Conservation (phyloP, 768 basidiomycete genomes). For the Russula emetica region DNA sequence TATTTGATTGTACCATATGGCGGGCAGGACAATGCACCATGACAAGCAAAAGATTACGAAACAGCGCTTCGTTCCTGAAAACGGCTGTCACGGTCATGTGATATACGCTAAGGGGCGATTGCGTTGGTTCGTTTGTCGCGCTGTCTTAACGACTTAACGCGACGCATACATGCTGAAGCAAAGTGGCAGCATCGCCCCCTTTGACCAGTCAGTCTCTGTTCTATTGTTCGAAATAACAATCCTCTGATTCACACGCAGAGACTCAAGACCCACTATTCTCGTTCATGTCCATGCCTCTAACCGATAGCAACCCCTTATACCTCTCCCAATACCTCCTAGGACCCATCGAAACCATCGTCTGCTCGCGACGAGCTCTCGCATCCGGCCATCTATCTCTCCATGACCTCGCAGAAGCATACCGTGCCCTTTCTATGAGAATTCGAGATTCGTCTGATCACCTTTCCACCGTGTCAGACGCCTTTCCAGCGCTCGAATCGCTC, state of each 20-base stretch:
- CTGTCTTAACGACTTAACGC: not conserved
- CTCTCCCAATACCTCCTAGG: slow-evolving; percentile 13
- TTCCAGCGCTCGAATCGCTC: slow-evolving; percentile 13
- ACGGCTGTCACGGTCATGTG: slow-evolving; percentile 24
- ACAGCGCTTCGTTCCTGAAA: too few species aligned
- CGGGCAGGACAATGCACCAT: not conserved
- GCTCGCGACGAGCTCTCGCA: slow-evolving; percentile 2
- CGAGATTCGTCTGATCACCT: slow-evolving; percentile 4
- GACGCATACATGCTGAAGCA: not conserved
- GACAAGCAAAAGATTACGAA: too few species aligned
- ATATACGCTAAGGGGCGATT: not conserved
- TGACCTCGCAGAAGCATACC: slow-evolving; percentile 22
- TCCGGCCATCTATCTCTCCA: slow-evolving; percentile 15
- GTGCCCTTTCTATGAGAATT: slow-evolving; percentile 15
- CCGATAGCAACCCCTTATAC: slow-evolving; percentile 9
- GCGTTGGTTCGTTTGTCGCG: not conserved
- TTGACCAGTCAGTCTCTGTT: not conserved
- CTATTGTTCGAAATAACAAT: not conserved
- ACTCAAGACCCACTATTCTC: not conserved
- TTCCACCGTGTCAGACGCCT: not conserved
- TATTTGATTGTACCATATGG: not conserved
- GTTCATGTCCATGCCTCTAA: not conserved
- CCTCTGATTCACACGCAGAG: not conserved
- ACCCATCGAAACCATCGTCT: slow-evolving; percentile 21
- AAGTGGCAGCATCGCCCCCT: not conserved